Base-by-base conservation (phyloP, 129 eudicot species). In the Gnaphalium uliginosum region DNA sequence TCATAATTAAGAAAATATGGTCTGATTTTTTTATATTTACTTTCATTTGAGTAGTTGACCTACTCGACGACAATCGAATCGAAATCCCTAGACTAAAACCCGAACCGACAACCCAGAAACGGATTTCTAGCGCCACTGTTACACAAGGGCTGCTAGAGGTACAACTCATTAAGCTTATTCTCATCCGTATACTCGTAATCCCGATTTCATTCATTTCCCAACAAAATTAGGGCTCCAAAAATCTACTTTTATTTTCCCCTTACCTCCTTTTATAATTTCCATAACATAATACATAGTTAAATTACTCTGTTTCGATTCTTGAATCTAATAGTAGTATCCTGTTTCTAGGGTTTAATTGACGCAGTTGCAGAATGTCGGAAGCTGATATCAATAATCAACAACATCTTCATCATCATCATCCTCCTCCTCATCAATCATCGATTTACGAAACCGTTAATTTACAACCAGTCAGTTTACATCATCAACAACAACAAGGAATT, bases 401-500 rank as follows among this genome's bases (percentile, higher is more conserved):
- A 27, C 83, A 43, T 51, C 67, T 30, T 6, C 53, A 23, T 41
- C 68, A 21, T 56, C 61, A 5, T 56, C 24, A 9, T 46, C 54
- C 13, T 46, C 15, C 17, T 50, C 57, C 10, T 53, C 80, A 62
- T 56, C 84, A 59, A 66, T 27, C 73, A 64, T 35, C 73, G 21
- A 69, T 81, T 33, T 81, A 33, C 77, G 81, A 77, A 59, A 8
- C 50, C 18, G 85, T 77, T 6, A 78, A 59, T 46, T 35, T 75
- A 25, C 82, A 82, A 65, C 82, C 82, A 3, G 66, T 80, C 33
- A 85, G 82, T 43, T 18, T 61, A 1, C 86, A 75, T 23, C 84
- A 77, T 8, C 80, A 83, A 5, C 87, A 85, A 2, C 70, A 78
- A 11, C 46, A 29, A 41, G 81, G 69, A 50, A 80, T 41, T 30